Evolutionary conservation across 495 filamentous ascomycete species (phyloP).

Genomic region (Tuber brumale): DNA sequence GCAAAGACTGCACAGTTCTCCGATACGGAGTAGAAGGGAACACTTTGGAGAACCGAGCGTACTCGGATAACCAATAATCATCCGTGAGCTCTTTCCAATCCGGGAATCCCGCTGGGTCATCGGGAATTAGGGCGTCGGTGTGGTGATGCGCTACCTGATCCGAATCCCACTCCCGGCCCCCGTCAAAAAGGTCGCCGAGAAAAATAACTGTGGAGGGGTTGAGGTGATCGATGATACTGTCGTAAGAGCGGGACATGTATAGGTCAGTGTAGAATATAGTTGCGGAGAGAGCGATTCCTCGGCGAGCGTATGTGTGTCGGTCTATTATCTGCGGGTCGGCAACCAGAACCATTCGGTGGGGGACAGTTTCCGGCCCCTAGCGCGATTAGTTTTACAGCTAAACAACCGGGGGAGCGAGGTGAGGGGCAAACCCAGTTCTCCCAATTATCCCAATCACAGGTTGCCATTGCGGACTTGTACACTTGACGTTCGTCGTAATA

Average conservation of each 20-base stretch:
- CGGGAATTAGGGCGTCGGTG: slow-evolving; percentile 50
- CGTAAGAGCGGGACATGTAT: slow-evolving; percentile 74
- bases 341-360: slow-evolving; percentile 77
- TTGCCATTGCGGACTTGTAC: slow-evolving; percentile 9
- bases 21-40: slow-evolving; percentile 63
- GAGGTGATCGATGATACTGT: slow-evolving; percentile 58
- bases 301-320: slow-evolving; percentile 86
- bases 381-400: slow-evolving; percentile 7
- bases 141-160: slow-evolving; percentile 43
- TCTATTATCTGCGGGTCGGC: slow-evolving; percentile 96
- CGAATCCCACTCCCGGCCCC: slow-evolving; percentile 73
- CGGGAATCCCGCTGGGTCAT: slow-evolving; percentile 39
- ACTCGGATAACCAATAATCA: slow-evolving; percentile 74
- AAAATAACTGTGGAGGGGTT: slow-evolving; percentile 77
- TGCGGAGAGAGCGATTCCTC: slow-evolving; percentile 76
- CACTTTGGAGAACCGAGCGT: slow-evolving; percentile 66
- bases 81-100: slow-evolving; percentile 68
- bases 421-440: slow-evolving; percentile 13
- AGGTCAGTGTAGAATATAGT: slow-evolving; percentile 77
- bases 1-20: slow-evolving; percentile 69
- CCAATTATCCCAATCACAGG: slow-evolving; percentile 19
- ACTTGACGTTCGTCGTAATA: slow-evolving; percentile 11
- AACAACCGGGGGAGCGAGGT: not conserved
- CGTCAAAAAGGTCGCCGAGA: slow-evolving; percentile 88
- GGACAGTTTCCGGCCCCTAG: slow-evolving; percentile 60